phyloP scores from a whole-genome alignment of 2,329 filamentous ascomycete genomes.

The Diaporthe sp. region DNA sequence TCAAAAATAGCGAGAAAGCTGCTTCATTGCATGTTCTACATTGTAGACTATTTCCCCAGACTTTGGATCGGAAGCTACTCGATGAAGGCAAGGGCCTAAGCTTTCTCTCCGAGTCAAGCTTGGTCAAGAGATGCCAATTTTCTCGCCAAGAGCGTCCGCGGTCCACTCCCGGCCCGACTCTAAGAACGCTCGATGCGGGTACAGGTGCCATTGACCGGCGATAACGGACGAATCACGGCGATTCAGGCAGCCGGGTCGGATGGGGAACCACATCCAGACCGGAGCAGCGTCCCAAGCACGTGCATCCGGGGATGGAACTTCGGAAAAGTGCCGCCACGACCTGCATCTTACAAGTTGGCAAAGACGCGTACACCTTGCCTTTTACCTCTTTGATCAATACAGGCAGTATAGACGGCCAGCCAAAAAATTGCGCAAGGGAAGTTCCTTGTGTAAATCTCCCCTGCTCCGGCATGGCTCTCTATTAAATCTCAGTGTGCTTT shows the following conservation, averaged over 20 bases:
- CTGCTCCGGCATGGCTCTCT: not conserved
- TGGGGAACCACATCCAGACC: not conserved
- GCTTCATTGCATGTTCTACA: not conserved
- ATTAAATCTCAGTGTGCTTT: not conserved
- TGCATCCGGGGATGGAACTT: not conserved
- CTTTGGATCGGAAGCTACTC: not conserved
- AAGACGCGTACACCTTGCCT: not conserved
- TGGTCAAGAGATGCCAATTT: slow-evolving; percentile 33
- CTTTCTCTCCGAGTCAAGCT: slow-evolving; percentile 14
- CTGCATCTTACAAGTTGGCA: not conserved
- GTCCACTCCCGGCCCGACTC: slow-evolving; percentile 25
- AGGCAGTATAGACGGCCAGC: not conserved
- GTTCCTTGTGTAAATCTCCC: not conserved
- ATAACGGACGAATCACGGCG: slow-evolving; percentile 17
- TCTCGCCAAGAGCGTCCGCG: slow-evolving; percentile 15
- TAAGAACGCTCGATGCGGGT: not conserved
- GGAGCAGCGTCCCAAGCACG: slow-evolving; percentile 9
- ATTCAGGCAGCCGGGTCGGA: not conserved
- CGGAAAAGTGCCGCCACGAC: slow-evolving; percentile 13
- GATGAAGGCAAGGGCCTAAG: not conserved
- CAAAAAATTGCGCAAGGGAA: not conserved
- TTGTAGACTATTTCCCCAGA: not conserved
- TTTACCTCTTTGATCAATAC: not conserved
- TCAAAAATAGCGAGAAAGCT: not conserved
- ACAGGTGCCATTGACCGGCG: not conserved